Conservation (phyloP, 1,139 yeast species). For the Chernovozyma aurita region DNA sequence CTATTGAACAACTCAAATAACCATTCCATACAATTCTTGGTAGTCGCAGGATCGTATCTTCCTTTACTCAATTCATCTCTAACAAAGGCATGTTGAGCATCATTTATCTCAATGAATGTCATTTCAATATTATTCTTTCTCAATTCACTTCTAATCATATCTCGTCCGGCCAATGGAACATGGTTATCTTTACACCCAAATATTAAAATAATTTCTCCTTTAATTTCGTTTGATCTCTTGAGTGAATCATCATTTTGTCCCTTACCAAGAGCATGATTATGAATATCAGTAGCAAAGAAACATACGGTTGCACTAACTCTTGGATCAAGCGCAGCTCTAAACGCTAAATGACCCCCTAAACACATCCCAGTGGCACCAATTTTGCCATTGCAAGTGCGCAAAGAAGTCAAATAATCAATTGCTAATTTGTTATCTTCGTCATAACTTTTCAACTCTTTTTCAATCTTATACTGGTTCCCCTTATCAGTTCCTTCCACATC, state of each 20-base stretch:
- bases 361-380: conserved; percentile 88
- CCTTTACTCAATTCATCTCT: conserved; percentile 78
- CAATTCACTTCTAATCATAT: conserved; percentile 59
- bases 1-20: conserved; percentile 68
- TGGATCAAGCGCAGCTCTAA: conserved; percentile 64
- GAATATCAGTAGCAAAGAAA: conserved; percentile 81
- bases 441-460: conserved; percentile 65
- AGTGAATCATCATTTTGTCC: conserved; percentile 64
- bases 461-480: conserved; percentile 65
- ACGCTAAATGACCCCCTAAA: conserved; percentile 80
- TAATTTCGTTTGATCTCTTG: conserved; percentile 48
- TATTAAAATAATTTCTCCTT: conserved; percentile 60
- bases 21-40: conserved; percentile 64
- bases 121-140: conserved; percentile 57
- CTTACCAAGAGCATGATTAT: conserved; percentile 58
- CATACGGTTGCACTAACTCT: conserved; percentile 67
- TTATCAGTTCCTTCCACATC: conserved; percentile 72
- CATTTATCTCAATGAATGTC: conserved; percentile 71
- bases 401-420: conserved; percentile 53
- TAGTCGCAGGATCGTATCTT: conserved; percentile 72
- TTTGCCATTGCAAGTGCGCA: conserved; percentile 66
- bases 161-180: conserved; percentile 77
- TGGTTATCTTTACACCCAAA: conserved; percentile 80
- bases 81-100: conserved; percentile 76
- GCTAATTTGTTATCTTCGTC: conserved; percentile 71